Percentiles rank a stretch among this genome's conserved stretches.
Evolutionary conservation across 306 rosid genomes (phyloP).

Genomic region (cucumber (Cucumis sativus)): DNA sequence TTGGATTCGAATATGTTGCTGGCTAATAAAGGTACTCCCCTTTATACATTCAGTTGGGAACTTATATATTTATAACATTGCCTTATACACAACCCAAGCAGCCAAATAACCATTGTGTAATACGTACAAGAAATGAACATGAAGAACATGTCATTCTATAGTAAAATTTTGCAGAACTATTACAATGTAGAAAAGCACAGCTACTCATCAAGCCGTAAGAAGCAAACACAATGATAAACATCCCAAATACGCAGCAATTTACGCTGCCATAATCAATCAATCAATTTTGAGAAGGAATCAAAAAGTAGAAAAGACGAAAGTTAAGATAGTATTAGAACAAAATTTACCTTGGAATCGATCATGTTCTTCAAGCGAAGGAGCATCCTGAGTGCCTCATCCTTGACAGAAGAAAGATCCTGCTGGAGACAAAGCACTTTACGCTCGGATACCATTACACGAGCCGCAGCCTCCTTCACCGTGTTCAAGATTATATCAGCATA

Average conservation of each 20-base stretch:
- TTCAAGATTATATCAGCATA: constrained; percentile 67
- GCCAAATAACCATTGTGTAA: neutral
- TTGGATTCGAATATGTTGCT: neutral
- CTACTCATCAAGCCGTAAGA: neutral
- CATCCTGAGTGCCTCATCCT: constrained; percentile 49
- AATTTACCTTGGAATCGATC: constrained; percentile 55
- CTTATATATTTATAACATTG: neutral
- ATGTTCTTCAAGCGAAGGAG: constrained; percentile 46
- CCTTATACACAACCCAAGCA: neutral
- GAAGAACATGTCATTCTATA: neutral
- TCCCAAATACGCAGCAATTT: neutral
- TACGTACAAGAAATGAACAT: neutral
- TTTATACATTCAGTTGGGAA: neutral
- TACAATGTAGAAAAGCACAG: neutral
- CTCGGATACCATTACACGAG: constrained; percentile 55
- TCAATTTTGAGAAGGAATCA: neutral
- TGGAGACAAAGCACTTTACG: constrained; percentile 29
- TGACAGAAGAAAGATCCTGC: constrained; percentile 33
- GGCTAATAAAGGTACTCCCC: neutral
- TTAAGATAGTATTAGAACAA: neutral
- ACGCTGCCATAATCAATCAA: neutral
- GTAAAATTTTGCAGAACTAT: neutral
- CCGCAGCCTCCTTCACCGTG: constrained; percentile 73
- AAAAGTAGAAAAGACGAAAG: neutral
- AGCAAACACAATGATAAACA: neutral